Evolutionary conservation across 164 flowering plant species (phyloP), one percentile per base, ranked within the genome.

Genomic region (Saururus chinensis): DNA sequence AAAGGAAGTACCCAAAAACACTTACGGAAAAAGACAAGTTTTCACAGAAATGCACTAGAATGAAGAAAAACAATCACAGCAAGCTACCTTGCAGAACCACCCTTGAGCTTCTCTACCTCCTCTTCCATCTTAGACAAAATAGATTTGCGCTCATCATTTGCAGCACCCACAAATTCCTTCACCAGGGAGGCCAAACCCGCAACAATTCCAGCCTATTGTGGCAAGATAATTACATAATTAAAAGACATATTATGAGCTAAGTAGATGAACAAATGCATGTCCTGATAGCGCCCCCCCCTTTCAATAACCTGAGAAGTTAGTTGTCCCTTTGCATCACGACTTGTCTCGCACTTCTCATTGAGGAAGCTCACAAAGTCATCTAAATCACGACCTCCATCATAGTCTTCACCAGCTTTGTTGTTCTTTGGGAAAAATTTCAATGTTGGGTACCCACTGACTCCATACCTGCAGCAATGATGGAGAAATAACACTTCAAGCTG

Each of bases 371-470:
- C 96, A 70, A 95, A 95, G 68, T 84, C 92, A 22, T 84, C 90
- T 26, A 87, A 37, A 69, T 95, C 97, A 60, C 95, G 78, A n/a
- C 89, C 97, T 71, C 88, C 99, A 8, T 86, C 93, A 77, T 85
- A 95, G 9, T 87, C 97, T 70, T 88, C 96, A 69, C 97, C 99
- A 66, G 78, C 96, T 77, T 95, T 91, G 75, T 95, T 91, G 75
- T 73, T 68, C 77, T 79, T 91, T 7, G 99, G 97, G 72, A 91
- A 95, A 76, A 91, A 91, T 67, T 95, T 95, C 79, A 95, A 69
- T 53, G 99, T 88, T 54, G 99, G 99, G 64, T 22, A 95, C 13
- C 99, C 97, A 74, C 92, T 87, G 45, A 95, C 79, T 56, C 86
- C 97, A 71, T 88, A 93, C 79, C 99, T 93, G 83, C 70, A 75